These are phyloP conservation scores for Phragmites australis DNA, from an alignment of 176 grass and related monocot species.

Conservation along the genomic window DNA sequence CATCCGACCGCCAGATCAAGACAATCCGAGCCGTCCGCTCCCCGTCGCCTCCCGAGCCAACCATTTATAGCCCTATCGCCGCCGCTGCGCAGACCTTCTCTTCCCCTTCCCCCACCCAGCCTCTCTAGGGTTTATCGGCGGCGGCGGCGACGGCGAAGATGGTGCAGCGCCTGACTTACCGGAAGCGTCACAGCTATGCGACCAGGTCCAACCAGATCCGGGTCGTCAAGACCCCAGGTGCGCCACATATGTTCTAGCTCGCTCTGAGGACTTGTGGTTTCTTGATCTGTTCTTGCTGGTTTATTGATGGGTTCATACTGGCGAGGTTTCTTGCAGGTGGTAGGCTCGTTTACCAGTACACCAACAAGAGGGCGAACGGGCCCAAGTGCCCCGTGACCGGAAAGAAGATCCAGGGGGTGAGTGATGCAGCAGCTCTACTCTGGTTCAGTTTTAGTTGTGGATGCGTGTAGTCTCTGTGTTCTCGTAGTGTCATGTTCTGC, in stretches of 20 bases:
- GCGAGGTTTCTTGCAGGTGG: conserved; percentile 51
- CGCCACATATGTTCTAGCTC: background rate
- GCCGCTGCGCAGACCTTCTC: background rate
- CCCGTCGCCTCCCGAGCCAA: conserved; percentile 12
- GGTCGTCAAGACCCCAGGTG: conserved; percentile 95
- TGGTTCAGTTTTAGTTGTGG: background rate
- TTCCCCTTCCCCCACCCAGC: conserved; percentile 14
- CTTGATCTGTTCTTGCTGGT: conserved; percentile 6
- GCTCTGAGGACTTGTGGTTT: background rate
- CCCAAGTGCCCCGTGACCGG: conserved; percentile 91
- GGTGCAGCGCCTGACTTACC: conserved; percentile 91
- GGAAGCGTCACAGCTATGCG: conserved; percentile 94
- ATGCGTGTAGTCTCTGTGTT: background rate
- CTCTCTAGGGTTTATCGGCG: conserved; percentile 37
- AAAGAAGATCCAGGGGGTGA: conserved; percentile 97
- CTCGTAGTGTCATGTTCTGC: background rate
- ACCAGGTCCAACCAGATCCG: conserved; percentile 94
- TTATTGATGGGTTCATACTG: conserved; percentile 14
- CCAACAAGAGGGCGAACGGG: conserved; percentile 87
- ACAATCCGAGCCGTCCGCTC: conserved; percentile 47
- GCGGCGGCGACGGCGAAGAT: conserved; percentile 45
- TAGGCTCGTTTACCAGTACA: conserved; percentile 88
- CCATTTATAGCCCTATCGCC: conserved; percentile 48
- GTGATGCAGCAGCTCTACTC: background rate
- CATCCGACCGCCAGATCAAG: conserved; percentile 9